These are phyloP conservation scores for Diplogelasinospora grovesii DNA, from an alignment of 495 filamentous ascomycete species.

Conservation along the genomic window DNA sequence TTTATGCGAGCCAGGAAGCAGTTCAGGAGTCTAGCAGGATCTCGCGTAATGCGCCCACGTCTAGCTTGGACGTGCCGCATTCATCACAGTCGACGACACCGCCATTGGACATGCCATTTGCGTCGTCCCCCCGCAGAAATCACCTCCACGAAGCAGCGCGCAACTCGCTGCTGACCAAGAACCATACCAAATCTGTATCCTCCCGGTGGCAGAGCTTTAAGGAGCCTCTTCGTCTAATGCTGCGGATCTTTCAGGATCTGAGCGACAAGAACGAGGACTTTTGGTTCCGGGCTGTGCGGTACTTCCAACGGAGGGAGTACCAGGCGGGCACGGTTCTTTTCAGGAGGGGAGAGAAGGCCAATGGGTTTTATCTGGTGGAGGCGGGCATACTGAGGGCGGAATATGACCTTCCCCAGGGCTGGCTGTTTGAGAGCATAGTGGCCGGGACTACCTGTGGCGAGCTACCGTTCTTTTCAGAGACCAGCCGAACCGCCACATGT, in stretches of 20 bases:
- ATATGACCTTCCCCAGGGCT: conserved; percentile 84
- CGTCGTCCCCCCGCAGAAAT: conserved; percentile 70
- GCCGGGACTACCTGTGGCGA: conserved; percentile 94
- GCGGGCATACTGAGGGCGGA: conserved; percentile 80
- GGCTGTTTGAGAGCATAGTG: conserved; percentile 84
- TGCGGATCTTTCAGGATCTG: conserved; percentile 86
- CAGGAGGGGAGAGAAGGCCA: conserved; percentile 58
- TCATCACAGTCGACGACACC: conserved; percentile 3
- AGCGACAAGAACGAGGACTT: conserved; percentile 85
- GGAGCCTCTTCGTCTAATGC: conserved; percentile 81
- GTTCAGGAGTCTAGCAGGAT: too few relatives aligned
- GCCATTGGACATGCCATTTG: conserved; percentile 41
- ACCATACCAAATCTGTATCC: conserved; percentile 37
- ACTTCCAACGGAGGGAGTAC: conserved; percentile 62
- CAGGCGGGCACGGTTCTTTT: conserved; percentile 67
- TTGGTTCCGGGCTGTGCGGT: conserved; percentile 73
- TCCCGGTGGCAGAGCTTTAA: conserved; percentile 74
- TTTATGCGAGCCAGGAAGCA: conserved; percentile 56
- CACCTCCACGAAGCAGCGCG: conserved; percentile 74
- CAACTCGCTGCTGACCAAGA: conserved; percentile 54
- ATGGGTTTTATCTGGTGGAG: conserved; percentile 89
- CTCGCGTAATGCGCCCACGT: conserved; percentile 29
- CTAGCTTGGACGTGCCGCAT: conserved; percentile 49
- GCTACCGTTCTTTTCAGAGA: conserved; percentile 90
- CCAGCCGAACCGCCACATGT: conserved; percentile 78